Conservation (phyloP, 495 filamentous ascomycete species). For the Penicillium bovifimosum region DNA sequence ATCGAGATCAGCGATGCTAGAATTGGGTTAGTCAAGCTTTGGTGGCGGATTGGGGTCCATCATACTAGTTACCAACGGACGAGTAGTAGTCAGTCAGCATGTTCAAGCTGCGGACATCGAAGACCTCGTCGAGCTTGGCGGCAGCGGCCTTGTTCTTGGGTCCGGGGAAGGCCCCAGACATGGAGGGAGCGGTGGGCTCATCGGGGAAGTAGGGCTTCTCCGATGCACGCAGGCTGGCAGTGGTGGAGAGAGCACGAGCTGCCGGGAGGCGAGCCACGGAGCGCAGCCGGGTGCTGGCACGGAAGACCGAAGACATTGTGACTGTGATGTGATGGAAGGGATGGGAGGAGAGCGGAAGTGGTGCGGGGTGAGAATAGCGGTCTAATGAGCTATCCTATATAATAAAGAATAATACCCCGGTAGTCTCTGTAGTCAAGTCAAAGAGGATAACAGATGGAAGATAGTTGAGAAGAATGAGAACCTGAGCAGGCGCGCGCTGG, state of each 20-base stretch:
- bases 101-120: slow-evolving; percentile 90
- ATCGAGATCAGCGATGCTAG: slow-evolving; percentile 81
- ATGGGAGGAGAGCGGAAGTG: background rate
- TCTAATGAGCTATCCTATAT: background rate
- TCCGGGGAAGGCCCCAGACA: slow-evolving; percentile 80
- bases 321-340: slow-evolving; percentile 1
- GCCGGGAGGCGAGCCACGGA: slow-evolving; percentile 34
- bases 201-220: slow-evolving; percentile 57
- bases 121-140: slow-evolving; percentile 73
- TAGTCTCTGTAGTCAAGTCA: background rate
- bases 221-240: slow-evolving; percentile 36
- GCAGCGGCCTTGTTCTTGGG: slow-evolving; percentile 68
- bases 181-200: slow-evolving; percentile 69
- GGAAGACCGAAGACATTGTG: slow-evolving; percentile 44
- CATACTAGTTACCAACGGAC: slow-evolving; percentile 58
- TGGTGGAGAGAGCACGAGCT: slow-evolving; percentile 38
- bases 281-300: slow-evolving; percentile 38
- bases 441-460: background rate
- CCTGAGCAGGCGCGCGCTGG: slow-evolving; percentile 9
- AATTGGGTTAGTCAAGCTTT: slow-evolving; percentile 21
- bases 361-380: slow-evolving; percentile 14
- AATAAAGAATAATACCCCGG: background rate
- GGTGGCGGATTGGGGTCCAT: background rate
- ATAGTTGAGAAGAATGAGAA: background rate
- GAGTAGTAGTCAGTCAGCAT: slow-evolving; percentile 80